Evolutionary conservation across 2,329 filamentous ascomycete genomes (phyloP).

Genomic region (Podosphaera xanthii): DNA sequence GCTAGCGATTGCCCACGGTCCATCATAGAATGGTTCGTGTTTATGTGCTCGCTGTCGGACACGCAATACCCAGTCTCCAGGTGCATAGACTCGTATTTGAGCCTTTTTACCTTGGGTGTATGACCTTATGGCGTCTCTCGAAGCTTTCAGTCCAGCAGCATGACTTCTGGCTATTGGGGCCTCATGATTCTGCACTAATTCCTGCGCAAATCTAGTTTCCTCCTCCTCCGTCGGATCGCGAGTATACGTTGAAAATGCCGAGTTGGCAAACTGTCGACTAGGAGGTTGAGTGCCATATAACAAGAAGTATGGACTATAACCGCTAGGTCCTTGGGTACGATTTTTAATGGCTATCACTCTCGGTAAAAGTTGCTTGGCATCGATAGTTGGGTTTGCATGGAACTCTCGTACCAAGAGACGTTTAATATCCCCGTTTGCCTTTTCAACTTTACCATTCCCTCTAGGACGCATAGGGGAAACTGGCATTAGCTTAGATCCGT

Average conservation of each 20-base stretch:
- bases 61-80: too few species aligned
- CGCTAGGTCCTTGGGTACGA: not conserved
- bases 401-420: not conserved
- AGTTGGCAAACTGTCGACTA: not conserved
- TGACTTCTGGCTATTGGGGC: not conserved
- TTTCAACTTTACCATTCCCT: not conserved
- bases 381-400: not conserved
- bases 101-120: not conserved
- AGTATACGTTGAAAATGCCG: not conserved
- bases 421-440: not conserved
- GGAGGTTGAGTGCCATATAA: conserved; percentile 1
- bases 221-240: not conserved
- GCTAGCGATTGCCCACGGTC: not conserved
- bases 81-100: not conserved
- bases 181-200: not conserved
- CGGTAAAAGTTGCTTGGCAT: not conserved
- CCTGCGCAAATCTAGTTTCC: not conserved
- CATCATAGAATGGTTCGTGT: too few species aligned
- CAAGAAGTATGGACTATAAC: not conserved
- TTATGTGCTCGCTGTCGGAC: too few species aligned
- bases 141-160: not conserved
- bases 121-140: not conserved
- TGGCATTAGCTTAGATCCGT: not conserved
- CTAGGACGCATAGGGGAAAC: not conserved
- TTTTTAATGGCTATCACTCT: not conserved